phyloP scores from a whole-genome alignment of 2,329 filamentous ascomycete species.

The Calycina herbarum region DNA sequence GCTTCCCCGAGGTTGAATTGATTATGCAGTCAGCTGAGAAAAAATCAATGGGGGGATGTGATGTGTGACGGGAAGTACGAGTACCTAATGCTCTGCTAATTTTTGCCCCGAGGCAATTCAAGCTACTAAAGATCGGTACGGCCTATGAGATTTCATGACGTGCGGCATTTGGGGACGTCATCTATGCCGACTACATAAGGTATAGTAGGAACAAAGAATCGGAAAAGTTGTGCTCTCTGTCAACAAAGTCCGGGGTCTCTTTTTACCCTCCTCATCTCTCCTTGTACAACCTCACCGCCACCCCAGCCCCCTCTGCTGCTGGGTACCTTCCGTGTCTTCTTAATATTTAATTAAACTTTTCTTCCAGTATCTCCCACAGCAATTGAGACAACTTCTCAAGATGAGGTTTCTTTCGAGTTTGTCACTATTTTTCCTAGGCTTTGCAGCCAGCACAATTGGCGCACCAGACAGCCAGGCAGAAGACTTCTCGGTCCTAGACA shows the following conservation, averaged over 20 bases:
- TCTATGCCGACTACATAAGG: neutral
- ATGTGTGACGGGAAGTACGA: neutral
- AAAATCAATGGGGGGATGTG: neutral
- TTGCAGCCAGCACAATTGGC: neutral
- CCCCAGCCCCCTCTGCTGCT: neutral
- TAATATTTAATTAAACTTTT: neutral
- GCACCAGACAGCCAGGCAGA: constrained; percentile 17
- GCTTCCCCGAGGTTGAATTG: neutral
- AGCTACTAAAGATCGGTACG: neutral
- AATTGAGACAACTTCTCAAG: neutral
- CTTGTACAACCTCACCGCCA: constrained; percentile 2
- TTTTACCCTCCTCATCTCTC: neutral
- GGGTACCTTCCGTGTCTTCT: neutral
- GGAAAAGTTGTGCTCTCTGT: neutral
- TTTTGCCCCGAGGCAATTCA: neutral
- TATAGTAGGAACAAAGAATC: neutral
- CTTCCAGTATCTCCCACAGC: neutral
- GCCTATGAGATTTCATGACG: neutral
- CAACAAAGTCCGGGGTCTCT: neutral
- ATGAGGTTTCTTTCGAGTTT: neutral
- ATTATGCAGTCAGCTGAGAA: neutral
- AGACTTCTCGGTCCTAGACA: constrained; percentile 34
- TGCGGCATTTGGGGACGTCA: neutral
- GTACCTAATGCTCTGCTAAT: neutral
- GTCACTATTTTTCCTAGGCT: neutral